Evolutionary conservation across 495 filamentous ascomycete species (phyloP), one percentile per base, ranked within the genome.

Genomic region (Penicillium atrosanguineum): DNA sequence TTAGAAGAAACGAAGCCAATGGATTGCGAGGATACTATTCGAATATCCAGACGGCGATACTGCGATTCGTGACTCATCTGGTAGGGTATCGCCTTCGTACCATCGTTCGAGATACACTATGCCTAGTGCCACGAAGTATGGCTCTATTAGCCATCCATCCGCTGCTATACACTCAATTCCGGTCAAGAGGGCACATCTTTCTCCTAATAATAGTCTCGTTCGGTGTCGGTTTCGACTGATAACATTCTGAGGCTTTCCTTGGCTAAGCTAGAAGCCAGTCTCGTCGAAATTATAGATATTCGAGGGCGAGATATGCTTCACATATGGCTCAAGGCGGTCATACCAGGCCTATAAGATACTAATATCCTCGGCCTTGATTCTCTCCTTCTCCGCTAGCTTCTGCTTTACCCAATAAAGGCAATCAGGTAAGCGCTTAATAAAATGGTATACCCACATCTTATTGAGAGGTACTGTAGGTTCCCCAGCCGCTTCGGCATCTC

Each of bases 241-340:
- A 12, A 45, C 25, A 6, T 45, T 45, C 16, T 45, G 23, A 28
- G 15, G 16, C 23, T 18, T 12, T 11, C 43, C 15, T 14, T 45
- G 43, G 25, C 25, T 26, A 16, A 45, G 21, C 7, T 9, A 5
- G 29, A 45, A 45, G 3, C 43, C 15, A 15, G 14, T 45, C 28
- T 45, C 15, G 28, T 45, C 43, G 29, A 28, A 45, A 45, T 45
- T 45, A 23, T 45, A 45, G 0, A 45, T 29, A 45, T 45, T 8
- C 29, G 25, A 28, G 1, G 43, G 43, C 21, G 11, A 18, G 29
- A 14, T 45, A 28, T 14, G n/a, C n/a, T n/a, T n/a, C n/a, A n/a
- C n/a, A n/a, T n/a, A n/a, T n/a, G n/a, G n/a, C n/a, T n/a, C n/a
- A n/a, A n/a, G n/a, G n/a, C n/a, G n/a, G n/a, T n/a, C n/a, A 28